A percentile compares a stretch with the other conserved stretches of the same genome.
These are phyloP conservation scores for Suillus clintonianus DNA, from an alignment of 768 basidiomycete genomes.

Conservation along the genomic window DNA sequence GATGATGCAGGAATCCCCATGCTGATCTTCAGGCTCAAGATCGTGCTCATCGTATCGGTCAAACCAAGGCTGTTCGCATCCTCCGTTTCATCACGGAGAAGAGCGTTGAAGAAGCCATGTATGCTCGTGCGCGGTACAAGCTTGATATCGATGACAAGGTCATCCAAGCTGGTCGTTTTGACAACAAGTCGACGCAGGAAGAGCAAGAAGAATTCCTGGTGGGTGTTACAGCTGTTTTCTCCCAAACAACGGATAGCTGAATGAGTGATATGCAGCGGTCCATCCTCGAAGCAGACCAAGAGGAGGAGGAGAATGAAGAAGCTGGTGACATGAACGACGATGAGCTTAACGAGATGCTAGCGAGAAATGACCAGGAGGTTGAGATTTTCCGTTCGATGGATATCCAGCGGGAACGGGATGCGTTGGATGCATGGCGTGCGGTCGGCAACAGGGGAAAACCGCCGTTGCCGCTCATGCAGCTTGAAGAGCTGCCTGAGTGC, in stretches of 20 bases:
- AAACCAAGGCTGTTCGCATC: conserved; percentile 96
- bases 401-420: conserved; percentile 70
- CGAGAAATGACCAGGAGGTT: conserved; percentile 80
- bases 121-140: conserved; percentile 92
- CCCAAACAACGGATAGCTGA: conserved; percentile 5
- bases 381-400: conserved; percentile 84
- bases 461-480: conserved; percentile 73
- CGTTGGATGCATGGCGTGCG: conserved; percentile 65
- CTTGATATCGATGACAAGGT: conserved; percentile 99
- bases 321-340: conserved; percentile 92
- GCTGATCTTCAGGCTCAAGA: conserved; percentile 99
- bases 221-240: conserved; percentile 28
- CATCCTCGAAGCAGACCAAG: conserved; percentile 86
- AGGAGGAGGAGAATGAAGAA: conserved; percentile 88
- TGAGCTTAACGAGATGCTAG: conserved; percentile 90
- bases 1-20: conserved; percentile 82
- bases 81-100: conserved; percentile 96
- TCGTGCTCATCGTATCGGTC: conserved; percentile 99
- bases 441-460: conserved; percentile 77
- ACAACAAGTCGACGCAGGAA: conserved; percentile 97
- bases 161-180: conserved; percentile 98
- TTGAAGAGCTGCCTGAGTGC: conserved; percentile 90
- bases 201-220: conserved; percentile 96
- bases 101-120: conserved; percentile 98
- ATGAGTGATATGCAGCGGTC: conserved; percentile 59